A percentile compares a stretch with the other conserved stretches of the same genome.
Conservation (phyloP, 805 yeast species). For the Wickerhamiella galacta region DNA sequence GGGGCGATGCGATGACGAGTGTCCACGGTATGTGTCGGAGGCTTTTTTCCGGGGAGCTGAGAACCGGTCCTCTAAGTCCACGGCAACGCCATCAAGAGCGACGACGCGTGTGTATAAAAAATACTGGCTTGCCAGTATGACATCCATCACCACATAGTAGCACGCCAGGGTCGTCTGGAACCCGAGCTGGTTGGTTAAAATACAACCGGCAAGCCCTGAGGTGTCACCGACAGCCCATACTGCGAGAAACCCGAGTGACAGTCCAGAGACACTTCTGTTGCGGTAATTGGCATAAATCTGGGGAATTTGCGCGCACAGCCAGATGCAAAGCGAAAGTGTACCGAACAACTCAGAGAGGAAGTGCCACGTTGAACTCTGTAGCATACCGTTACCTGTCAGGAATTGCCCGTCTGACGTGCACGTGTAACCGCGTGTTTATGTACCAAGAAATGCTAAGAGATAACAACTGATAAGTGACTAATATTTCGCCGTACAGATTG, state of each 20-base stretch:
- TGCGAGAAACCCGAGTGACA: slow-evolving; percentile 40
- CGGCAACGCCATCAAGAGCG: slow-evolving; percentile 12
- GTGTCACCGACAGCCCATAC: slow-evolving; percentile 54
- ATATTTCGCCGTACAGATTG: no score
- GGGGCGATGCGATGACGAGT: slow-evolving; percentile 4
- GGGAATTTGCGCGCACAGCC: slow-evolving; percentile 65
- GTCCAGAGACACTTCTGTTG: slow-evolving; percentile 48
- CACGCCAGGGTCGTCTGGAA: slow-evolving; percentile 60
- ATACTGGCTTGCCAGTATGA: slow-evolving; percentile 50
- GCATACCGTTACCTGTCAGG: no score
- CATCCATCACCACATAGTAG: slow-evolving; percentile 61
- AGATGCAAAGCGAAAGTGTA: slow-evolving; percentile 32
- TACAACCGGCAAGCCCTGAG: slow-evolving; percentile 48
- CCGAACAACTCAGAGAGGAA: slow-evolving; percentile 12
- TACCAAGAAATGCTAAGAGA: no score
- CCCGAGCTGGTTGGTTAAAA: slow-evolving; percentile 60
- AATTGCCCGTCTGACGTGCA: no score
- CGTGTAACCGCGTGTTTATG: no score
- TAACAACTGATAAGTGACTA: no score
- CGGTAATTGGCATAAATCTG: slow-evolving; percentile 46
- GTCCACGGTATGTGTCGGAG: background rate
- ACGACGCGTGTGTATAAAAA: slow-evolving; percentile 34
- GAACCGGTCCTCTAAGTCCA: no score
- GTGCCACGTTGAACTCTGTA: slow-evolving; percentile 6
- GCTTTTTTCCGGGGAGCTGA: slow-evolving; percentile 2